Conservation (phyloP, 2,329 filamentous ascomycete species). For the Chrysoporthe deuterocubensis region DNA sequence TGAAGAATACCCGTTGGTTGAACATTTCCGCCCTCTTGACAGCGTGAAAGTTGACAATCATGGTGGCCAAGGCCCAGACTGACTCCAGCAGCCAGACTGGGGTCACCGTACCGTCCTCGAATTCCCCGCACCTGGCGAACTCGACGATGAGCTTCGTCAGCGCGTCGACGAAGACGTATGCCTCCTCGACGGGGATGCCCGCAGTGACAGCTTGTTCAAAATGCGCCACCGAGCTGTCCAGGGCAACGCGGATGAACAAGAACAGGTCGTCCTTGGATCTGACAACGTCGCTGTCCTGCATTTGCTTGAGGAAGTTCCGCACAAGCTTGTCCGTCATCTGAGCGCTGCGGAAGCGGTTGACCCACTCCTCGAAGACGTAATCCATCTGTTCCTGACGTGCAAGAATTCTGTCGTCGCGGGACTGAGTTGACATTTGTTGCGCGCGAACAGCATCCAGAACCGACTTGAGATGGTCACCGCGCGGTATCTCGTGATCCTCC, state of each 20-base stretch:
- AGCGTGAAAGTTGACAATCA: slow-evolving; percentile 86
- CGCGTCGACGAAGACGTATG: slow-evolving; percentile 72
- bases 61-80: slow-evolving; percentile 74
- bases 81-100: slow-evolving; percentile 77
- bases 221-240: slow-evolving; percentile 77
- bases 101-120: slow-evolving; percentile 60
- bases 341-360: slow-evolving; percentile 78
- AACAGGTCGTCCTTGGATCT: slow-evolving; percentile 76
- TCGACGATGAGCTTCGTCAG: slow-evolving; percentile 79
- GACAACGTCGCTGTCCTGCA: slow-evolving; percentile 76
- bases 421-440: slow-evolving; percentile 48
- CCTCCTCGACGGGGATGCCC: slow-evolving; percentile 61
- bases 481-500: slow-evolving; percentile 68
- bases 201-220: slow-evolving; percentile 74
- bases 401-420: slow-evolving; percentile 58
- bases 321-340: slow-evolving; percentile 74
- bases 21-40: slow-evolving; percentile 79
- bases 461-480: slow-evolving; percentile 73
- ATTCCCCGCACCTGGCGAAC: slow-evolving; percentile 73
- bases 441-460: slow-evolving; percentile 54
- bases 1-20: slow-evolving; percentile 89
- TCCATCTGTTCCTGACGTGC: slow-evolving; percentile 82
- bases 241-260: slow-evolving; percentile 77
- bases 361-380: slow-evolving; percentile 96
- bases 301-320: slow-evolving; percentile 79